These are phyloP conservation scores for Penicillium lividum DNA, from an alignment of 495 filamentous ascomycete species.

Conservation along the genomic window DNA sequence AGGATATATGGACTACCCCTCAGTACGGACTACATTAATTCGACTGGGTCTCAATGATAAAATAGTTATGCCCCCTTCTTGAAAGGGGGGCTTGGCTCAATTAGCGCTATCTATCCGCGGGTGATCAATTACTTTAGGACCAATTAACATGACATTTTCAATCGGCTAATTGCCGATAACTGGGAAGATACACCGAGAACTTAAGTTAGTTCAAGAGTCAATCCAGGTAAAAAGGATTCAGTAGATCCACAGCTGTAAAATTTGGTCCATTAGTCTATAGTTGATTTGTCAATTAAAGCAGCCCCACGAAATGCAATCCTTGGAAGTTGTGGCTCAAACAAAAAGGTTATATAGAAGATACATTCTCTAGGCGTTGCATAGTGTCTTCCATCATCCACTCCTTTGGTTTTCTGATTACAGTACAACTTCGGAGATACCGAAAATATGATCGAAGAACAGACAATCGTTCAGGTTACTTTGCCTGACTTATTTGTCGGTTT, in stretches of 20 bases:
- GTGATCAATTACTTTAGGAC: background rate
- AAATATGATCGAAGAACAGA: background rate
- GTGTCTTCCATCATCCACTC: background rate
- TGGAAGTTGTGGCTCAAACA: background rate
- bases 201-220: background rate
- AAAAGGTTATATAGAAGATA: background rate
- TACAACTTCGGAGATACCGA: background rate
- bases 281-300: background rate
- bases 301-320: background rate
- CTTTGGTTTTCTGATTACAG: background rate
- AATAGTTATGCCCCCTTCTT: background rate
- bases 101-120: background rate
- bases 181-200: background rate
- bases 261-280: background rate
- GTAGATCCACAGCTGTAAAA: background rate
- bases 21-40: background rate
- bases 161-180: background rate
- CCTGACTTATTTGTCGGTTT: conserved; percentile 5
- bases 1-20: background rate
- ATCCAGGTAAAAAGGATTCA: background rate
- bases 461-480: background rate
- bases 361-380: background rate
- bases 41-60: background rate
- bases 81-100: background rate
- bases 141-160: background rate